These are phyloP conservation scores for Colletotrichum sp. DNA, from an alignment of 2,329 filamentous ascomycete species.

Conservation along the genomic window DNA sequence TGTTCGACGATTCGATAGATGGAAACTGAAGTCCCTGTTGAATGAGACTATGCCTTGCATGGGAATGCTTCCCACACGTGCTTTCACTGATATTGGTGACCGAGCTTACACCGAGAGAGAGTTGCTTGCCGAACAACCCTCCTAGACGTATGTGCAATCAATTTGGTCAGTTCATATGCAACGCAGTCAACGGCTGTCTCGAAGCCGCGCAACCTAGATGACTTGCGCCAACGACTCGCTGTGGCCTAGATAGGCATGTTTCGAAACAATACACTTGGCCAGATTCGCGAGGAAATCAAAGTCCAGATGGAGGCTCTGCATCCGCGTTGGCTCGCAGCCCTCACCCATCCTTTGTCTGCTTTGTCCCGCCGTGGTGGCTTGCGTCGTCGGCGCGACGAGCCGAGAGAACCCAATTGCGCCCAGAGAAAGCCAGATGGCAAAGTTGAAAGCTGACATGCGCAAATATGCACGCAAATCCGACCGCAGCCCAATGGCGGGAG, in stretches of 20 bases:
- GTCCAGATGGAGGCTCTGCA: neutral
- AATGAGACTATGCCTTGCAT: neutral
- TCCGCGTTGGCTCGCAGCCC: neutral
- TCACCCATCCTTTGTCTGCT: neutral
- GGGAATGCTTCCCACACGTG: neutral
- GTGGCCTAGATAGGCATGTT: neutral
- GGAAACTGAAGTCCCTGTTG: neutral
- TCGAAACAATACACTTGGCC: neutral
- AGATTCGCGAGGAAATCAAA: neutral
- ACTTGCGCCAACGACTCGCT: neutral
- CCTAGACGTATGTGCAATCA: neutral
- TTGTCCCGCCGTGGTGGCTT: neutral
- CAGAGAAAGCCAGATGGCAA: neutral
- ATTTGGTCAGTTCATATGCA: neutral
- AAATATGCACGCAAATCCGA: neutral
- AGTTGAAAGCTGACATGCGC: neutral
- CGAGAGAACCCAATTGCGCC: neutral
- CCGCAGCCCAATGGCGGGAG: neutral
- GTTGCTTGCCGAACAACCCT: neutral
- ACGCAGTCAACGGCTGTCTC: neutral
- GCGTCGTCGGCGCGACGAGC: slow-evolving; percentile 2
- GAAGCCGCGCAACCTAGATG: neutral
- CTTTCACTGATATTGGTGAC: neutral
- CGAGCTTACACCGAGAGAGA: neutral
- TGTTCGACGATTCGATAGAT: neutral